phyloP scores from a whole-genome alignment of 768 basidiomycete species.

The Asterophora lycoperdoides region DNA sequence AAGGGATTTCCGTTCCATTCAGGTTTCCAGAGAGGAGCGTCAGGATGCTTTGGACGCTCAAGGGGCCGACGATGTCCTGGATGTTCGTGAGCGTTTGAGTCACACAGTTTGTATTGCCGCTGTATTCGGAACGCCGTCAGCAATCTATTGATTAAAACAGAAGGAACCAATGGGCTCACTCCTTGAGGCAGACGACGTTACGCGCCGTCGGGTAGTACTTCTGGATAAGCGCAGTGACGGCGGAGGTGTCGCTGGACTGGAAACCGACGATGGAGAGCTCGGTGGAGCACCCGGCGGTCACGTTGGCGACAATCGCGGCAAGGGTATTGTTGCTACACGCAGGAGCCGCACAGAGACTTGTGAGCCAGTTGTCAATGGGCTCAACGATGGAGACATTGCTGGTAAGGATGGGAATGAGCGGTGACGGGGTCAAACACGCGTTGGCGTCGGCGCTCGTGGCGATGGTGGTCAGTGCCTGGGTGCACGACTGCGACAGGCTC shows the following conservation, averaged over 20 bases:
- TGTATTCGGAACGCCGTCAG: constrained; percentile 6
- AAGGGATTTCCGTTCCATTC: constrained; percentile 14
- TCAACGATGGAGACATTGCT: constrained; percentile 33
- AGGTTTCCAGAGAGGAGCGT: constrained; percentile 7
- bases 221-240: constrained; percentile 40
- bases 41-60: constrained; percentile 31
- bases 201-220: constrained; percentile 53
- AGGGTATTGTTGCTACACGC: constrained; percentile 61
- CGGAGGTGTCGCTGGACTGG: constrained; percentile 6
- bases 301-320: constrained; percentile 45
- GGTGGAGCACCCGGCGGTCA: constrained; percentile 43
- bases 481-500: constrained; percentile 46
- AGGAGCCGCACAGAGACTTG: constrained; percentile 45
- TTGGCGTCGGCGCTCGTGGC: constrained; percentile 40
- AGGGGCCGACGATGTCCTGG: constrained; percentile 36
- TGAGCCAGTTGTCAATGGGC: constrained; percentile 58
- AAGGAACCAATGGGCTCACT: constrained; percentile 40
- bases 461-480: constrained; percentile 40
- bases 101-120: constrained; percentile 44
- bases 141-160: not conserved
- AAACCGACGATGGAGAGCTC: constrained; percentile 33
- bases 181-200: constrained; percentile 55
- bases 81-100: constrained; percentile 53
- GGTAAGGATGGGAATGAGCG: constrained; percentile 38
- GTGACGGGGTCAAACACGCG: constrained; percentile 45